Evolutionary conservation across 129 eudicot genomes (phyloP), one percentile per base, ranked within the genome.

Genomic region (Lactuca sativa): DNA sequence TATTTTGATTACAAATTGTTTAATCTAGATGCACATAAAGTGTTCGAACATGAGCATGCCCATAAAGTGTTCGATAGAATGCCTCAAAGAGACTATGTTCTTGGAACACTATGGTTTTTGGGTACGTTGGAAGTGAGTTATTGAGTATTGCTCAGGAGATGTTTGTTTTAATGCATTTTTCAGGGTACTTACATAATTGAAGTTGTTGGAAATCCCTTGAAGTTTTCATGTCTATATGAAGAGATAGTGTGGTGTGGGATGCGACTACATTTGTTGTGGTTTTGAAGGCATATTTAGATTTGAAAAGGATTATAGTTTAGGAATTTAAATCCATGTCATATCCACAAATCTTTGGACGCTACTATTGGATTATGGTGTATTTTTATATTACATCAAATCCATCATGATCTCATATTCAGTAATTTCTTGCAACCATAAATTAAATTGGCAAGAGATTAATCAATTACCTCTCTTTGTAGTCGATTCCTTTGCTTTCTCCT

Each of bases 21-120:
- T 92, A 79, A 82, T 89, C 21, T 88, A 86, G 30, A 41, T 86
- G 83, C 86, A 86, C 53, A 47, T 89, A 13, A 92, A 77, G 12
- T 86, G 96, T 73, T 81, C 85, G 5, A 10, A 25, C 55, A 53
- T 92, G 71, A 74, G 16, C 77, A 65, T 52, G 98, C 98, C 30
- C 67, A 32, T 30, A 79, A 82, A 8, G 83, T 89, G 92, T 92
- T 92, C 47, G 95, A 86, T 37, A 56, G 18, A 67, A 92, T 92
- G 98, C 70, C 89, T 56, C 72, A 81, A 38, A 43, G 89, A 56
- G 98, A 92, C 56, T 59, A 74, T 0, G 74, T 6, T 84, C 96
- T 9, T 89, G 95, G 87, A 92, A 92, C 54, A 69, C 92, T 0
- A 73, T 92, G 89, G 66, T 92, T 64, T 92, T 67, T 61, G 98